A percentile compares a stretch with the other conserved stretches of the same genome.
These are phyloP conservation scores for Chenopodium quinoa DNA, from an alignment of 148 eudicot species.

Conservation along the genomic window DNA sequence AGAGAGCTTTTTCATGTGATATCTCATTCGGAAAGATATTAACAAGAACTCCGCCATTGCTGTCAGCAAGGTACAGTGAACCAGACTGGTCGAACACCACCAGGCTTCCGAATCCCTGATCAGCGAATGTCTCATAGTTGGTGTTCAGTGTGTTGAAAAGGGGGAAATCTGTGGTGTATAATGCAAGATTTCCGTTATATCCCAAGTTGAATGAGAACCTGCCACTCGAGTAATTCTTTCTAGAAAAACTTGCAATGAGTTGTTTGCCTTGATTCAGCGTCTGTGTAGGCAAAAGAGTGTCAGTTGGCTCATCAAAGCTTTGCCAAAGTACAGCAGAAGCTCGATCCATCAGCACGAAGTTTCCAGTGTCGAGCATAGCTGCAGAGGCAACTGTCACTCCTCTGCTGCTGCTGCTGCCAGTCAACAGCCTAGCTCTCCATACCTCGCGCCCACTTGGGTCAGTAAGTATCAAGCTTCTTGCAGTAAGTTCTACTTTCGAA, in stretches of 20 bases:
- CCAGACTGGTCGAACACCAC: slow-evolving; percentile 31
- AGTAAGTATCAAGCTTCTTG: slow-evolving; percentile 20
- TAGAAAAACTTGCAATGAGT: slow-evolving; percentile 26
- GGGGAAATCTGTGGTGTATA: slow-evolving; percentile 29
- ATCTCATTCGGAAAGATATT: background rate
- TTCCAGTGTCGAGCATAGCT: slow-evolving; percentile 33
- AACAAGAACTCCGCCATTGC: slow-evolving; percentile 8
- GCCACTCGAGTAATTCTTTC: slow-evolving; percentile 29
- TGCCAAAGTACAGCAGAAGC: background rate
- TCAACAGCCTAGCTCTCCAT: slow-evolving; percentile 11
- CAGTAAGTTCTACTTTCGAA: slow-evolving; percentile 25
- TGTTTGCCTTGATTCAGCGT: slow-evolving; percentile 9
- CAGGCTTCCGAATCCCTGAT: slow-evolving; percentile 12
- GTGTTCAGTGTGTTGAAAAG: slow-evolving; percentile 7
- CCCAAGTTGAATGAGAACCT: slow-evolving; percentile 19
- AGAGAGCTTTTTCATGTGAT: slow-evolving; percentile 3
- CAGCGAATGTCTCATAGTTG: slow-evolving; percentile 1
- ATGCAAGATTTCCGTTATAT: slow-evolving; percentile 23
- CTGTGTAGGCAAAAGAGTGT: slow-evolving; percentile 34
- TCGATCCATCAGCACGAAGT: slow-evolving; percentile 23
- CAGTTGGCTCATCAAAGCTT: slow-evolving; percentile 24
- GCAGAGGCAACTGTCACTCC: slow-evolving; percentile 14
- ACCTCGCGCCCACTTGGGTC: slow-evolving; percentile 25
- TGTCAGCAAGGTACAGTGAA: slow-evolving; percentile 10
- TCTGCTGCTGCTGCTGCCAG: background rate